Base-by-base conservation (phyloP, 2,329 filamentous ascomycete genomes). In the Stromatinia cepivora region DNA sequence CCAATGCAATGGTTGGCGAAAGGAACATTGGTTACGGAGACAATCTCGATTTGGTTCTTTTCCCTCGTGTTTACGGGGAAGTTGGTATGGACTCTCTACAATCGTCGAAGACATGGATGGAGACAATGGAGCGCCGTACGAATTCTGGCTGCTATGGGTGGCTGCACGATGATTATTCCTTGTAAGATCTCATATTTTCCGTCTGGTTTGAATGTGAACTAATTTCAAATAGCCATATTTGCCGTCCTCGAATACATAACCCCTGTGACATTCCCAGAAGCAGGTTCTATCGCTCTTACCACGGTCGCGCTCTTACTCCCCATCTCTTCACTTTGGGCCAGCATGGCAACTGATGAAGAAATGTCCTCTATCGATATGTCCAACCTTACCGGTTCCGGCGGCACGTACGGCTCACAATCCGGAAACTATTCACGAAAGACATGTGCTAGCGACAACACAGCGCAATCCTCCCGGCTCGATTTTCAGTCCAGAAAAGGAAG, bases 91-190 rank as follows among this genome's bases (percentile, higher is more conserved):
- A 87, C 87, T 9, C 84, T 91, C 46, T 77, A 81, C 11, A 81
- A 85, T 72, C 84, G 89, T 31, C 83, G 81, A 67, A 81, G 80
- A 73, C 80, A 90, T 70, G 86, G 87, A 1, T 81, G 90, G 75
- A 83, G 81, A 68, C 84, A 86, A 67, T 90, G 89, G 75, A 87
- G 87, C 13, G 86, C 87, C 1, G 87, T 91, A 82, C 86, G 89
- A 73, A 84, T 89, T 69, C 86, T 91, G 71, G 89, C 89, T 77
- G 84, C 90, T 74, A 89, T 90, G 84, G 86, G 87, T 61, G 88
- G 86, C 71, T 88, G 90, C 79, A 90, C 88, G 1, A 83, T 91
- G 82, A 76, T 88, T 46, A 81, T 90, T 71, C 89, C 89, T 76
- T 84, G 88, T 89, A 81, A 79, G 82, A 71, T 28, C n/a, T 31